Base-by-base conservation (phyloP, 805 yeast genomes). In the Wickerhamomyces mucosus region DNA sequence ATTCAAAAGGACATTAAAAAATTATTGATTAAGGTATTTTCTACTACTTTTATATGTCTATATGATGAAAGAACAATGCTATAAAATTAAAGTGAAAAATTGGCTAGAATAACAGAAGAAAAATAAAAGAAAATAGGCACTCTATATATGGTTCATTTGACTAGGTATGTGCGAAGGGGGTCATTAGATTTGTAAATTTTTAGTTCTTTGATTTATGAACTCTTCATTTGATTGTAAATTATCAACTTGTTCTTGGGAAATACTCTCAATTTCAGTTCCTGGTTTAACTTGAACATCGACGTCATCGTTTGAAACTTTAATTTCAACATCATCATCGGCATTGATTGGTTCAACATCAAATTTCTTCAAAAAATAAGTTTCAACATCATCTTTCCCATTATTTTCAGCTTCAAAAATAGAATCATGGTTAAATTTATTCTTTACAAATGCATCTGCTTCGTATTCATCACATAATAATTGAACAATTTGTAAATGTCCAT, bases 361-460 rank as follows among this genome's bases (percentile, higher is more conserved):
- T 45, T 76, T 75, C 52, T 72, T 69, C 49, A 88, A 63, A 50
- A 84, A 71, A 61, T 75, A 88, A 25, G 72, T 77, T 42, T 84
- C 94, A 13, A 86, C 78, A 18, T 78, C 85, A 37, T 72, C 78
- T 47, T 78, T 72, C 29, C 73, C 75, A 44, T 75, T 80, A 42
- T 69, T 72, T 50, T 88, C 96, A 7, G 97, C 96, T 54, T 88
- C 96, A 51, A 62, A 88, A 36, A 89, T 76, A 1, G 83, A 69
- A 52, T 92, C 97, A 50, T 85, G 94, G 18, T 75, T 81, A 30
- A 77, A 71, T 9, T 59, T 49, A 58, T 92, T 92, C 55, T 78
- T 80, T 22, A 71, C 48, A 46, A 82, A 81, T 7, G 94, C 88
- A 53, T 89, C 95, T 1, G 86, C 94, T 5, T 69, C 68, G 43